A percentile compares a stretch with the other conserved stretches of the same genome.
phyloP scores from a whole-genome alignment of 2,329 filamentous ascomycete genomes.

The Fusarium scirpi region DNA sequence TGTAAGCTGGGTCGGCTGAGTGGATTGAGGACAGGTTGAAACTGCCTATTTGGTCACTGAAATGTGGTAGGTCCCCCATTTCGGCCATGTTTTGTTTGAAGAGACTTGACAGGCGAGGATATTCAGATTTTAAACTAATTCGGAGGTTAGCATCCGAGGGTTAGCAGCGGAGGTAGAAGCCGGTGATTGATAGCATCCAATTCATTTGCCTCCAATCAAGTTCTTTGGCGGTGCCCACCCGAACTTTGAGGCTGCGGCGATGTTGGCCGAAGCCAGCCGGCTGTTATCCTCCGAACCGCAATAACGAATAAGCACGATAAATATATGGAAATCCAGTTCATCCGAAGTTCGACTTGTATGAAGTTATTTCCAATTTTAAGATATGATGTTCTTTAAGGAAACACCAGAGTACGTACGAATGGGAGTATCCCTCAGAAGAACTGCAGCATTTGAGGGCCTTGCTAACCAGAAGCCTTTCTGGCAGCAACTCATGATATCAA shows the following conservation, averaged over 20 bases:
- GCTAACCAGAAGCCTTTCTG: not conserved
- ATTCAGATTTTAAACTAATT: not conserved
- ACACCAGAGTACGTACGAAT: not conserved
- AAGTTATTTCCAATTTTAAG: rapidly evolving
- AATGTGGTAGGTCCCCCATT: constrained; percentile 10
- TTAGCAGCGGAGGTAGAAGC: not conserved
- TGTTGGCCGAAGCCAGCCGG: constrained; percentile 10
- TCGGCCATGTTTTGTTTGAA: not conserved
- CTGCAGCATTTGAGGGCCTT: not conserved
- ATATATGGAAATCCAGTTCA: not conserved
- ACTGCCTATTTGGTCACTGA: constrained; percentile 26
- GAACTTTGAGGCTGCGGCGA: not conserved
- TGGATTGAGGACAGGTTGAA: constrained; percentile 25
- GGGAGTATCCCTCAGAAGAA: not conserved
- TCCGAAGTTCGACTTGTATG: rapidly evolving
- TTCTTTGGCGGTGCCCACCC: constrained; percentile 9
- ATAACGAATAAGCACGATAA: not conserved
- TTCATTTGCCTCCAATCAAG: constrained; percentile 14
- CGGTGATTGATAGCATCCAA: not conserved
- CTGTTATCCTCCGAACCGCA: not conserved
- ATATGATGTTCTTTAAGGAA: rapidly evolving
- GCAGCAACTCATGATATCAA: not conserved
- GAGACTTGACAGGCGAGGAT: not conserved
- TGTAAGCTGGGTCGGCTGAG: constrained; percentile 28
- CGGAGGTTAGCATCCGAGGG: not conserved